Conservation (phyloP, 2,329 filamentous ascomycete species). For the Penicillium freii region DNA sequence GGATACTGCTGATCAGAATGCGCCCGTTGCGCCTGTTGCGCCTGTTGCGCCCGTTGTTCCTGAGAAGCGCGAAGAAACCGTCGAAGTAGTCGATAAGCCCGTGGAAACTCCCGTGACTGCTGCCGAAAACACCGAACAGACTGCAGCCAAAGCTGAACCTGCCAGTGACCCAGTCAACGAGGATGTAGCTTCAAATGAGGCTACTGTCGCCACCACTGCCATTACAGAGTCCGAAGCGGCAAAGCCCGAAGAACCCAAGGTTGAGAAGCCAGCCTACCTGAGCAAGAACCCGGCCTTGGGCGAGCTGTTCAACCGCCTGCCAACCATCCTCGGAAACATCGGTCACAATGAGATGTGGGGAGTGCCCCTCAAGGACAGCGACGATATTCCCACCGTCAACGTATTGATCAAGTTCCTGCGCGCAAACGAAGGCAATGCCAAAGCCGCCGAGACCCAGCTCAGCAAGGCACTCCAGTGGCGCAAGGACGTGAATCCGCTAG, state of each 20-base stretch:
- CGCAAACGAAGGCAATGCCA: slow-evolving; percentile 75
- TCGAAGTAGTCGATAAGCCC: slow-evolving; percentile 13
- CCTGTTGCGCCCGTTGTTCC: slow-evolving; percentile 6
- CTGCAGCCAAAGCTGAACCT: slow-evolving; percentile 5
- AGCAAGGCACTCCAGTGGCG: slow-evolving; percentile 79
- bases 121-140: slow-evolving; percentile 4
- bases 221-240: slow-evolving; percentile 14
- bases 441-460: slow-evolving; percentile 74
- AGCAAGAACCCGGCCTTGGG: slow-evolving; percentile 47
- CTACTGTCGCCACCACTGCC: slow-evolving; percentile 6
- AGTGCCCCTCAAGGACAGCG: slow-evolving; percentile 57
- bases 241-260: slow-evolving; percentile 23
- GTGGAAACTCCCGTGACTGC: slow-evolving; percentile 11
- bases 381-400: slow-evolving; percentile 72
- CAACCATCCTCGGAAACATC: slow-evolving; percentile 56
- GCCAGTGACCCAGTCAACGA: not conserved
- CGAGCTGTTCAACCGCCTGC: slow-evolving; percentile 59
- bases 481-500: slow-evolving; percentile 68
- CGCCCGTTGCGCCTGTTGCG: not conserved
- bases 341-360: slow-evolving; percentile 83
- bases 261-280: slow-evolving; percentile 37
- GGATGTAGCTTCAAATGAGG: not conserved
- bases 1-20: slow-evolving; percentile 20
- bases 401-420: slow-evolving; percentile 91
- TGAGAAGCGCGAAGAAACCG: slow-evolving; percentile 17